These are phyloP conservation scores for Yamadazyma taylorii DNA, from an alignment of 1,139 yeast genomes.

Conservation along the genomic window DNA sequence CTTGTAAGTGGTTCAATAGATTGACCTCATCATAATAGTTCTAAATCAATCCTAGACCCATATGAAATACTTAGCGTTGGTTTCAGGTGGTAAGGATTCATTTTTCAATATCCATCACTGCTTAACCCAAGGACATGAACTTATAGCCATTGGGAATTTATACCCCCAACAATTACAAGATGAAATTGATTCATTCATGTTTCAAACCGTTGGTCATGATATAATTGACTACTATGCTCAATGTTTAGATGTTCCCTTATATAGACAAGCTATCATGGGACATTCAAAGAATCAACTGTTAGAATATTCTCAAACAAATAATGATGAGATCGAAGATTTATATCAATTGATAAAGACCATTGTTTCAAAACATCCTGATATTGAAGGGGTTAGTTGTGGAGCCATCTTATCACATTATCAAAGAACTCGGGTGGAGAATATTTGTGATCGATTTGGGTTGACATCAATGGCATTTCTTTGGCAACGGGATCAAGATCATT, in stretches of 20 bases:
- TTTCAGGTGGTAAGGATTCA: slow-evolving; percentile 96
- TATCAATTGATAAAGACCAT: slow-evolving; percentile 50
- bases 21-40: too few relatives aligned
- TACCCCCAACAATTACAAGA: slow-evolving; percentile 57
- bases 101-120: slow-evolving; percentile 88
- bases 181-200: slow-evolving; percentile 94
- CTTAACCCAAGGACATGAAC: slow-evolving; percentile 75
- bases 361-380: slow-evolving; percentile 58
- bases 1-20: background rate
- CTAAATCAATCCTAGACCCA: too few relatives aligned
- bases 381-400: slow-evolving; percentile 89
- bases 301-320: slow-evolving; percentile 62
- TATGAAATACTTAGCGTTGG: slow-evolving; percentile 90
- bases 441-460: slow-evolving; percentile 71
- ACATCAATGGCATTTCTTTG: slow-evolving; percentile 76
- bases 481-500: slow-evolving; percentile 80
- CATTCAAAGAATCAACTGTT: slow-evolving; percentile 61
- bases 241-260: slow-evolving; percentile 79
- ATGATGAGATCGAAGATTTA: slow-evolving; percentile 89
- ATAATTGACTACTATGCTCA: slow-evolving; percentile 63
- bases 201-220: slow-evolving; percentile 96
- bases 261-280: slow-evolving; percentile 66
- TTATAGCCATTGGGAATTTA: slow-evolving; percentile 81
- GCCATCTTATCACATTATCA: slow-evolving; percentile 94
- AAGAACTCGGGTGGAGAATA: slow-evolving; percentile 88